Evolutionary conservation across 2,329 filamentous ascomycete species (phyloP).

Genomic region (Hypoxylon sp.): DNA sequence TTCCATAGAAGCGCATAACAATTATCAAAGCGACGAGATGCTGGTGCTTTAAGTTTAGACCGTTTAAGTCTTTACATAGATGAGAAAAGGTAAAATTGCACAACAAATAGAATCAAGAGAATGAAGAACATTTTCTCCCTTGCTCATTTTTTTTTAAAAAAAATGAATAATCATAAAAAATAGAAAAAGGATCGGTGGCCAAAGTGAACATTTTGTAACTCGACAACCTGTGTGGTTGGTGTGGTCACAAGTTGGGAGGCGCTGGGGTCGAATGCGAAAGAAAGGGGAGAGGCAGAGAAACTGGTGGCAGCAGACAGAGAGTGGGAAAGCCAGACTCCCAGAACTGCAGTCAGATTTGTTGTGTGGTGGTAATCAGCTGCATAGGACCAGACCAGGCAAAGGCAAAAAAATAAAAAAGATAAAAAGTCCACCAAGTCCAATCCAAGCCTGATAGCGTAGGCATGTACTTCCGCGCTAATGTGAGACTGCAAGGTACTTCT

Average conservation of each 20-base stretch:
- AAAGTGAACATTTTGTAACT: slow-evolving; percentile 8
- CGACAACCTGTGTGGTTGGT: not conserved
- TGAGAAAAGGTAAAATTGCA: not conserved
- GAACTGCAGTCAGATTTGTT: slow-evolving; percentile 40
- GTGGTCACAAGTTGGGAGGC: slow-evolving; percentile 12
- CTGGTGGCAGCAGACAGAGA: slow-evolving; percentile 37
- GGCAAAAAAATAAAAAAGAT: slow-evolving; percentile 47
- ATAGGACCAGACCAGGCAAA: slow-evolving; percentile 48
- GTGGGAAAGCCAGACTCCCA: slow-evolving; percentile 49
- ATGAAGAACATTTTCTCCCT: too few relatives aligned
- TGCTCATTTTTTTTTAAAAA: too few relatives aligned
- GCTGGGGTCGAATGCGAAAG: slow-evolving; percentile 24
- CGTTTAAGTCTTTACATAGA: slow-evolving; percentile 2
- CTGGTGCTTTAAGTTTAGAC: slow-evolving; percentile 13
- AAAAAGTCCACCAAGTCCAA: slow-evolving; percentile 43
- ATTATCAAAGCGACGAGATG: slow-evolving; percentile 6
- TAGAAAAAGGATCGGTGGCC: slow-evolving; percentile 1
- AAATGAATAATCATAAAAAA: not conserved
- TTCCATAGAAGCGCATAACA: slow-evolving; percentile 1
- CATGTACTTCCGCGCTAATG: slow-evolving; percentile 50
- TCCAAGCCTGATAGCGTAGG: slow-evolving; percentile 34
- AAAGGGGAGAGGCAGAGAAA: slow-evolving; percentile 45
- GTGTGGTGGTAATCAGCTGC: slow-evolving; percentile 53
- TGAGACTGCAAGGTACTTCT: slow-evolving; percentile 50
- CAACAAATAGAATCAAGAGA: too few relatives aligned